Percentiles rank a stretch among this genome's conserved stretches.
phyloP scores from a whole-genome alignment of 176 grass and related monocot genomes.

The Hordeum vulgare region MorexV3_pseudomolecules_assembly NC_058518.1:479923745-479924244 shows the following conservation, averaged over 20 bases:
- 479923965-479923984: conserved; percentile 12
- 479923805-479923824: not conserved
- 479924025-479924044: not conserved
- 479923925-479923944: conserved; percentile 3
- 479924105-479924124: conserved; percentile 28
- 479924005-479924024: not conserved
- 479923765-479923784: not conserved
- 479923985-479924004: not conserved
- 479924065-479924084: not conserved
- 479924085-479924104: conserved; percentile 17
- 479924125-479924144: not conserved
- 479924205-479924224: not conserved
- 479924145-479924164: not conserved
- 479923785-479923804: not conserved
- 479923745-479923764: not conserved
- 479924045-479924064: not conserved
- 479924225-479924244: not conserved
- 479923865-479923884: conserved; percentile 11
- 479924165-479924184: not conserved
- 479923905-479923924: conserved; percentile 6
- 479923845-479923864: not conserved
- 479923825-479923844: not conserved
- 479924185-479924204: not conserved
- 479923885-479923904: conserved; percentile 2
- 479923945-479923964: not conserved